Evolutionary conservation across 768 basidiomycete genomes (phyloP).

Genomic region (Leucosporidium creatinivorum): DNA sequence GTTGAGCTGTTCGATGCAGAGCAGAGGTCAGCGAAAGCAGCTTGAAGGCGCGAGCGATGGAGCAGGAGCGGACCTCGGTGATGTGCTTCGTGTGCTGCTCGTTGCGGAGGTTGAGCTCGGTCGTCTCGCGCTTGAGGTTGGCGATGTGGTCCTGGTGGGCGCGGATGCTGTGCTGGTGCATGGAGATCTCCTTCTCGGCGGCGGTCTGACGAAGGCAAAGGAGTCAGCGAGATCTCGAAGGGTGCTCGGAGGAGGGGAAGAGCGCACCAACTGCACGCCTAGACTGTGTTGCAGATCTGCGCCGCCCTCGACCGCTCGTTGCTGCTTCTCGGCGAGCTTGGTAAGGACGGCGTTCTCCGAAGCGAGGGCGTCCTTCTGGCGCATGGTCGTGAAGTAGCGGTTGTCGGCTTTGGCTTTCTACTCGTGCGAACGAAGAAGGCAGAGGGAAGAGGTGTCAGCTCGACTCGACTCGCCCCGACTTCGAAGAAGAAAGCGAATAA

Average conservation of each 20-base stretch:
- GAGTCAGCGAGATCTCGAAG: not conserved
- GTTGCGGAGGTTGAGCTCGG: slow-evolving; percentile 35
- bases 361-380: slow-evolving; percentile 71
- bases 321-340: slow-evolving; percentile 50
- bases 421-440: not conserved
- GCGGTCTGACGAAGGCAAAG: slow-evolving; percentile 33
- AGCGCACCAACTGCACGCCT: slow-evolving; percentile 54
- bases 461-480: not conserved
- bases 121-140: slow-evolving; percentile 35
- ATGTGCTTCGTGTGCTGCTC: slow-evolving; percentile 36
- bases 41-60: not conserved
- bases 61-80: slow-evolving; percentile 33
- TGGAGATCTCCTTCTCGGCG: slow-evolving; percentile 41
- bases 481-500: not conserved
- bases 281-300: slow-evolving; percentile 59
- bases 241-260: not conserved
- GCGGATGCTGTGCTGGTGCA: slow-evolving; percentile 38
- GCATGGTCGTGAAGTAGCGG: slow-evolving; percentile 85
- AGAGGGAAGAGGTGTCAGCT: slow-evolving; percentile 3
- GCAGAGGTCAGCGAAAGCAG: not conserved
- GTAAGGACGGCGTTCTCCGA: slow-evolving; percentile 28
- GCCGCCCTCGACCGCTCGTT: slow-evolving; percentile 59
- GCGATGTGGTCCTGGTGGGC: slow-evolving; percentile 38
- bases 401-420: slow-evolving; percentile 95
- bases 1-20: slow-evolving; percentile 31